phyloP scores from a whole-genome alignment of 352 stramenopile genomes.

The Pythium aphanidermatum region DNA sequence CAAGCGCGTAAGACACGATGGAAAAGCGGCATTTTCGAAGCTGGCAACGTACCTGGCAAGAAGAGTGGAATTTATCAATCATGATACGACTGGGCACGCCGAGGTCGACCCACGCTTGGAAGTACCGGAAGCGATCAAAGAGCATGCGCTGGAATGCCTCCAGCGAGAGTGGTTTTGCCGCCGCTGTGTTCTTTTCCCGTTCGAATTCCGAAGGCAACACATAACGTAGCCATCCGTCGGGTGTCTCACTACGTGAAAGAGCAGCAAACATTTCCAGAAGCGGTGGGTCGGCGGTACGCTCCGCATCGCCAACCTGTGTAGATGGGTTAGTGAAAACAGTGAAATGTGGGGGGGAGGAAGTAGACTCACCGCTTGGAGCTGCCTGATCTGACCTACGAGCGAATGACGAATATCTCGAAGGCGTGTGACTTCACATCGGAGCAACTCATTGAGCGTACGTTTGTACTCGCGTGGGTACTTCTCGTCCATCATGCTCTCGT shows the following conservation, averaged over 20 bases:
- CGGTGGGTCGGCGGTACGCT: neutral
- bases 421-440: constrained; percentile 8
- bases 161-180: constrained; percentile 12
- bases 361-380: constrained; percentile 11
- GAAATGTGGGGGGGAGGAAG: neutral
- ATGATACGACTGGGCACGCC: constrained; percentile 21
- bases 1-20: too few species aligned
- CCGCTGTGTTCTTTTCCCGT: neutral
- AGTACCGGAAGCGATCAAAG: constrained; percentile 28
- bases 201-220: neutral
- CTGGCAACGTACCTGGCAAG: constrained; percentile 1
- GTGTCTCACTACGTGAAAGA: constrained; percentile 3
- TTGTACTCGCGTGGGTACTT: constrained; percentile 18
- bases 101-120: constrained; percentile 27
- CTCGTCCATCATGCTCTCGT: constrained; percentile 1
- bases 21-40: too few species aligned
- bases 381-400: constrained; percentile 6
- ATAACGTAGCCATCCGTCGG: neutral
- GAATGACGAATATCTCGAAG: neutral
- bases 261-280: neutral
- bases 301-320: constrained; percentile 6
- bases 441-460: constrained; percentile 15
- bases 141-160: constrained; percentile 31
- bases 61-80: constrained; percentile 38
- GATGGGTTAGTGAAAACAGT: neutral